phyloP scores from a whole-genome alignment of 371 early-diverging fungal genomes.

The Mucor racemosus region DNA sequence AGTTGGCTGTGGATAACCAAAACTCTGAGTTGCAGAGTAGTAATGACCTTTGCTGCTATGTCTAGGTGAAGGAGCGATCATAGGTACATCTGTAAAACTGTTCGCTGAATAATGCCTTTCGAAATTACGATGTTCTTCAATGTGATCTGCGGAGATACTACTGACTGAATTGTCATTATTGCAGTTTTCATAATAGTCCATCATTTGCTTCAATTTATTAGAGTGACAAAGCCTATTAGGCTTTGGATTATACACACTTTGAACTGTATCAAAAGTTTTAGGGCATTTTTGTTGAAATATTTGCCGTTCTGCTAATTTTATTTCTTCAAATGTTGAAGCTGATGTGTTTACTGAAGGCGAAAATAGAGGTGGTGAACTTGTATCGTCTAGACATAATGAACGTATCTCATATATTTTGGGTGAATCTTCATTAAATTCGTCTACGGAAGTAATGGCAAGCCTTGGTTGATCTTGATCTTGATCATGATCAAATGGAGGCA shows the following conservation, averaged over 20 bases:
- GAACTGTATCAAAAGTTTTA: neutral
- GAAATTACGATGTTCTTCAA: neutral
- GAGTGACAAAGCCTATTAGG: neutral
- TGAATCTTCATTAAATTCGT: neutral
- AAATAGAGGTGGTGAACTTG: neutral
- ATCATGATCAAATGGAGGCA: neutral
- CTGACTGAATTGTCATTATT: neutral
- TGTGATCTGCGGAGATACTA: neutral
- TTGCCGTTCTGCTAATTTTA: constrained; percentile 1
- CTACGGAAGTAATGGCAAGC: neutral
- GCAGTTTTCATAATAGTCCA: neutral
- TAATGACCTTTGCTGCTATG: neutral
- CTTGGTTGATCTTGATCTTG: neutral
- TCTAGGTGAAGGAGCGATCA: neutral
- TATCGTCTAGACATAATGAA: neutral
- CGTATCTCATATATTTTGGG: neutral
- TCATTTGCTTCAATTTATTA: neutral
- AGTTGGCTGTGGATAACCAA: neutral
- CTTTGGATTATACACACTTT: neutral
- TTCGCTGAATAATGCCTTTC: neutral
- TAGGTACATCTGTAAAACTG: neutral
- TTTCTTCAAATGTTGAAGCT: neutral
- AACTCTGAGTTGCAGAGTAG: neutral
- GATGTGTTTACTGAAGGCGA: neutral
- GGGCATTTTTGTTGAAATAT: neutral